These are phyloP conservation scores for Gnomoniopsis sp. DNA, from an alignment of 2,329 filamentous ascomycete species.

Conservation along the genomic window DNA sequence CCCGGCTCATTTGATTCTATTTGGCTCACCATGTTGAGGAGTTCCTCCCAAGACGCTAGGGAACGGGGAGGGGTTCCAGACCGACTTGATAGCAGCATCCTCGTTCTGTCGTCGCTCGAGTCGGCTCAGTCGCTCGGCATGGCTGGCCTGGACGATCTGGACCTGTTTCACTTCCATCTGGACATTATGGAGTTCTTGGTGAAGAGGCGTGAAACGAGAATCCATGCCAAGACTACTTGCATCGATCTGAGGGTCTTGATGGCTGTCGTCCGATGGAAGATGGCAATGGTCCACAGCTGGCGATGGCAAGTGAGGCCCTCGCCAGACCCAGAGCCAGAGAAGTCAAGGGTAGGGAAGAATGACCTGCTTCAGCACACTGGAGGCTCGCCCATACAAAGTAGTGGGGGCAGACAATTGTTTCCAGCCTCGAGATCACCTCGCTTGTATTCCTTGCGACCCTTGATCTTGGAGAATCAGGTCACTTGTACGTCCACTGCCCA, in stretches of 20 bases:
- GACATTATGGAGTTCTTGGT: slow-evolving; percentile 65
- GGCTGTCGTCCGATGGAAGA: slow-evolving; percentile 5
- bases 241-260: not conserved
- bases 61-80: slow-evolving; percentile 86
- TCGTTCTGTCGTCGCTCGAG: slow-evolving; percentile 66
- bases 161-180: slow-evolving; percentile 70
- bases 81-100: slow-evolving; percentile 71
- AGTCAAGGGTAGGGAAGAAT: not conserved
- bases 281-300: slow-evolving; percentile 11
- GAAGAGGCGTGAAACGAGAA: slow-evolving; percentile 55
- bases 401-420: slow-evolving; percentile 8
- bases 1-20: not conserved
- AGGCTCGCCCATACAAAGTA: not conserved
- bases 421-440: slow-evolving; percentile 4
- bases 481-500: slow-evolving; percentile 40
- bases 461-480: slow-evolving; percentile 27
- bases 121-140: slow-evolving; percentile 58
- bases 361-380: slow-evolving; percentile 1
- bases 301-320: not conserved
- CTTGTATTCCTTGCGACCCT: slow-evolving; percentile 11
- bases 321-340: not conserved
- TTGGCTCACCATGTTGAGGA: slow-evolving; percentile 75
- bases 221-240: slow-evolving; percentile 50
- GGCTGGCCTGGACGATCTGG: slow-evolving; percentile 59
- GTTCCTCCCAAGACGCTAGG: slow-evolving; percentile 80